Base-by-base conservation (phyloP, 1,284 basidiomycete genomes). In the Meira nashicola region DNA sequence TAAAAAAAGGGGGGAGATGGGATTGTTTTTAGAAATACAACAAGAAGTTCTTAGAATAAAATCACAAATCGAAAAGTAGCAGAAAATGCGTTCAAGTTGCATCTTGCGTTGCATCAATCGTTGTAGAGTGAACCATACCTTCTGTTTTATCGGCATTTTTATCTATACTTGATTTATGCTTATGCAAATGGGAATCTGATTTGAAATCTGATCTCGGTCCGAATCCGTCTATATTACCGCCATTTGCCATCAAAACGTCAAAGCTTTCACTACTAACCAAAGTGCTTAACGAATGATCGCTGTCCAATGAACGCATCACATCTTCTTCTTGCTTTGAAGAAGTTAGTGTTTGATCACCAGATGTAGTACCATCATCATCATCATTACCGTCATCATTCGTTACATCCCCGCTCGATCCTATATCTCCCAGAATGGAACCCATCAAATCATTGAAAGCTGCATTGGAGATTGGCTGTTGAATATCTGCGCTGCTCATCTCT, bases 401-500 rank as follows among this genome's bases (percentile, higher is more conserved):
- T 5, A n/a, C 46, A 25, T 23, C 25, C 6, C 19, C 19, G 12
- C 17, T 17, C n/a, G 46, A 48, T 14, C 46, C 46, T 6, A 48
- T 48, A 25, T 48, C 46, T 3, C 17, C 17, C 46, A 48, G 21
- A 17, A 48, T 48, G 23, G 46, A 48, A 5, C 46, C 46, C 46
- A 48, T 48, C 46, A 48, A 25, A 25, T 48, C 46, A 23, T 48
- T 48, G 21, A 48, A 48, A 23, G 46, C 46, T 2, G 46, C 46
- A 48, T 48, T 48, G 46, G 46, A 48, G 46, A 48, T 48, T 12
- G 46, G 46, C 28, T 33, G 28, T 33, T 33, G 28, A 33, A 33
- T 33, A 33, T 33, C 8, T 8, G 28, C 8, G 8, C 28, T 8
- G 28, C 28, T 33, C 28, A 33, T 33, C 28, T 33, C 28, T 33